These are phyloP conservation scores for Leccinum broughii DNA, from an alignment of 768 basidiomycete species.

Conservation along the genomic window DNA sequence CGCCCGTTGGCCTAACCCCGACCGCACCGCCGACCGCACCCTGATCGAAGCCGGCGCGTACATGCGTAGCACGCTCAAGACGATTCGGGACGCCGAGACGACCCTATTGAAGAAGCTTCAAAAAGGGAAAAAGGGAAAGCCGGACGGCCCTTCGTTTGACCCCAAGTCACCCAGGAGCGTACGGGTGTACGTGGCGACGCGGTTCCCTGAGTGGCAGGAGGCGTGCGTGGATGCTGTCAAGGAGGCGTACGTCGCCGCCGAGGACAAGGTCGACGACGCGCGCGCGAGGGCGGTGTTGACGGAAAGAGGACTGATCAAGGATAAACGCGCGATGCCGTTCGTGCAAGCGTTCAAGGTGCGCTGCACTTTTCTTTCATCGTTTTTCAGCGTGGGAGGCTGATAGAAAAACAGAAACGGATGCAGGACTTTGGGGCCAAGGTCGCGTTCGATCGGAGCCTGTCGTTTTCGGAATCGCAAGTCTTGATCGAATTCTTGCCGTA, in stretches of 20 bases:
- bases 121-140: slow-evolving; percentile 69
- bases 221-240: slow-evolving; percentile 72
- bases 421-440: slow-evolving; percentile 68
- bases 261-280: slow-evolving; percentile 76
- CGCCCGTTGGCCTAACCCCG: slow-evolving; percentile 79
- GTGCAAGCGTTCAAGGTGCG: slow-evolving; percentile 88
- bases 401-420: slow-evolving; percentile 68
- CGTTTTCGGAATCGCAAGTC: slow-evolving; percentile 80
- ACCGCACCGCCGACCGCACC: slow-evolving; percentile 57
- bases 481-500: slow-evolving; percentile 74
- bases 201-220: slow-evolving; percentile 95
- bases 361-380: background rate
- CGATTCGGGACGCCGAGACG: slow-evolving; percentile 85
- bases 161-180: slow-evolving; percentile 84
- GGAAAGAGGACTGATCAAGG: slow-evolving; percentile 82
- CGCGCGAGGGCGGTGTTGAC: slow-evolving; percentile 69
- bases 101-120: slow-evolving; percentile 74
- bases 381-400: background rate
- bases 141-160: slow-evolving; percentile 62
- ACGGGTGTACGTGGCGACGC: slow-evolving; percentile 85
- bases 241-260: slow-evolving; percentile 58
- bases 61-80: slow-evolving; percentile 90
- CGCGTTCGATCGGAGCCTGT: slow-evolving; percentile 80
- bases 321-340: slow-evolving; percentile 96
- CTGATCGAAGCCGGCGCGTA: slow-evolving; percentile 76